These are phyloP conservation scores for Elongisporangium anandrum DNA, from an alignment of 352 stramenopile genomes.

Conservation along the genomic window DNA sequence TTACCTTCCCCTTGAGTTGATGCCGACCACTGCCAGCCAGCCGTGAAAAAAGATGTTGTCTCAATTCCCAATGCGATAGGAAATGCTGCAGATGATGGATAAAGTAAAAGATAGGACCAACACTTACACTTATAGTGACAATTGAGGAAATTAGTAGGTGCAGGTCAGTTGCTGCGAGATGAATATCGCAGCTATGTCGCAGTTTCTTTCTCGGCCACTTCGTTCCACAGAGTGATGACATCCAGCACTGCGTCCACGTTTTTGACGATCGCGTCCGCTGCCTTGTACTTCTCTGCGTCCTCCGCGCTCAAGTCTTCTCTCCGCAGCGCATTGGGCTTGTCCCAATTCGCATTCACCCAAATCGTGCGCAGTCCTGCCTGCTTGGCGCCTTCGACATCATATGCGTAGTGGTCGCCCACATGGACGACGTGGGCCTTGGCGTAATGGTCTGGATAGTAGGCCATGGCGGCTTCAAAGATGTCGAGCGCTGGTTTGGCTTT, in stretches of 20 bases:
- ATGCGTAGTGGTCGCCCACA: slow-evolving; percentile 73
- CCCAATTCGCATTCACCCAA: slow-evolving; percentile 53
- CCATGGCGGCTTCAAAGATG: slow-evolving; percentile 59
- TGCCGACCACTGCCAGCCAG: neutral
- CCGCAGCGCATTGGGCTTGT: slow-evolving; percentile 32
- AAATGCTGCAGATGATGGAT: neutral
- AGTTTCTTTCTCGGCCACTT: neutral
- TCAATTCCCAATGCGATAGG: neutral
- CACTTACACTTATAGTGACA: neutral
- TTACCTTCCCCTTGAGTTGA: neutral
- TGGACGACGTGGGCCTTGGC: slow-evolving; percentile 48
- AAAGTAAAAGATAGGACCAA: neutral
- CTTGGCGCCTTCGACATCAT: slow-evolving; percentile 66
- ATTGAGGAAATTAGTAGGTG: neutral
- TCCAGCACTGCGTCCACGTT: slow-evolving; percentile 35
- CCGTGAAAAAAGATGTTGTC: neutral
- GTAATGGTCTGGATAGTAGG: slow-evolving; percentile 22
- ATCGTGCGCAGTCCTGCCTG: slow-evolving; percentile 52
- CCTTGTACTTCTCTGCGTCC: slow-evolving; percentile 24
- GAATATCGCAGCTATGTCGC: neutral
- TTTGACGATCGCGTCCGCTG: slow-evolving; percentile 59
- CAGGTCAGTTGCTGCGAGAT: neutral
- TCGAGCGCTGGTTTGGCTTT: slow-evolving; percentile 32
- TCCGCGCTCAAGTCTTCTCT: slow-evolving; percentile 19
- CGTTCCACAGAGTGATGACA: slow-evolving; percentile 49